Base-by-base conservation (phyloP, 441 rosid genomes). In the Erodium trifolium region DNA sequence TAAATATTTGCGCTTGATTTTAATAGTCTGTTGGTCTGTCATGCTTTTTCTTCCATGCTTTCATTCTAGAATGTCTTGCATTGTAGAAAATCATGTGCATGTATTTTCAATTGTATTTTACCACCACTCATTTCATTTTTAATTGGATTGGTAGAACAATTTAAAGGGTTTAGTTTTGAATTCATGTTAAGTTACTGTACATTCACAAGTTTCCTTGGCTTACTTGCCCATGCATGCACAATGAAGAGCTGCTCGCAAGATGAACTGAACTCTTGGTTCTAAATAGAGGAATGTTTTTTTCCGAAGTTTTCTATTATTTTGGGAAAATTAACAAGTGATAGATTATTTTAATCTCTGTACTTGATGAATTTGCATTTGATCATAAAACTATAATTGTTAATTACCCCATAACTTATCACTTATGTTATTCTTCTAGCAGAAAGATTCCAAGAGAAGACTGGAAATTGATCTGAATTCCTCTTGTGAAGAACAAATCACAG, bases 391-490 rank as follows among this genome's bases (percentile, higher is more conserved):
- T 53, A 18, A 14, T 39, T 39, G 10, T 3, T 66, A 5, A 41
- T 10, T 3, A 12, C 16, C 64, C 63, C 31, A 35, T 34, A 35
- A 0, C 10, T 49, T 16, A 13, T 39, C 43, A 62, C 34, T 70
- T 10, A 16, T 70, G 73, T 39, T 47, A 66, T 19, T 13, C 45
- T 66, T 31, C 69, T 13, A 27, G 71, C 78, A 71, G 78, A 68
- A 7, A 62, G 68, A 66, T 65, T 39, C 55, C 2, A 49, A 43
- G 51, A 53, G 45, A 67, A 49, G 71, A 67, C 70, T 2, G 9
- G 59, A 67, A 27, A 37, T 73, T 39, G 75, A 73, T 59, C 72
- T 73, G 51, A 69, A 73, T 41, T 4, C 23, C 60, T 68, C 31
- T 71, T 66, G 34, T 19, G 19, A 5, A 14, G 71, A 67, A 59